These are phyloP conservation scores for Mortierella sp. DNA, from an alignment of 371 early-diverging fungal species.

Conservation along the genomic window DNA sequence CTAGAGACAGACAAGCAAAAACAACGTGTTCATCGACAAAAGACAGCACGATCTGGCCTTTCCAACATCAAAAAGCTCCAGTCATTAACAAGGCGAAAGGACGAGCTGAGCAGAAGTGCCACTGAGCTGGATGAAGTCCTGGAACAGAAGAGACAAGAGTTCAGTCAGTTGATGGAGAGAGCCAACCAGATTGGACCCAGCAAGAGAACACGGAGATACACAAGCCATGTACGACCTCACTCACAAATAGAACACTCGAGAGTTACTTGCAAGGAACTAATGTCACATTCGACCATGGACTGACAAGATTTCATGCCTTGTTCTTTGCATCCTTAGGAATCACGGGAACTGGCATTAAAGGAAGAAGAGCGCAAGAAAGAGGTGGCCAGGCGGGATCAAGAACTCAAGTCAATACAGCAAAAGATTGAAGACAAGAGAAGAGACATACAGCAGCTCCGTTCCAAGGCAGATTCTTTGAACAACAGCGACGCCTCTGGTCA, in stretches of 20 bases:
- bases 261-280: too few relatives aligned
- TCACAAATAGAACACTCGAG: too few relatives aligned
- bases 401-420: slow-evolving; percentile 19
- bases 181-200: neutral
- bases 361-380: slow-evolving; percentile 30
- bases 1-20: slow-evolving; percentile 23
- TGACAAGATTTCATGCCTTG: too few relatives aligned
- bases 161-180: slow-evolving; percentile 17
- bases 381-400: slow-evolving; percentile 15
- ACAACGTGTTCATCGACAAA: slow-evolving; percentile 22
- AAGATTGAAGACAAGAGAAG: slow-evolving; percentile 31
- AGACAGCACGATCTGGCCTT: slow-evolving; percentile 22
- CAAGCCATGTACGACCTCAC: slow-evolving; percentile 16
- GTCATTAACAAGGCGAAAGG: slow-evolving; percentile 37
- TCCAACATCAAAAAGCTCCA: slow-evolving; percentile 43
- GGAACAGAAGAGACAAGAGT: slow-evolving; percentile 40
- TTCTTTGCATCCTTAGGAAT: slow-evolving; percentile 23
- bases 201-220: slow-evolving; percentile 3
- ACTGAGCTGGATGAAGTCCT: slow-evolving; percentile 34
- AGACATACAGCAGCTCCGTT: slow-evolving; percentile 7
- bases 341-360: slow-evolving; percentile 20
- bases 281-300: too few relatives aligned
- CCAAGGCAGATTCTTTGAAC: slow-evolving; percentile 3
- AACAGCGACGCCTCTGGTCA: slow-evolving; percentile 10
- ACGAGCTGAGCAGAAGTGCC: slow-evolving; percentile 33